Conservation (phyloP, 2,329 filamentous ascomycete genomes). For the Trichoderma breve region DNA sequence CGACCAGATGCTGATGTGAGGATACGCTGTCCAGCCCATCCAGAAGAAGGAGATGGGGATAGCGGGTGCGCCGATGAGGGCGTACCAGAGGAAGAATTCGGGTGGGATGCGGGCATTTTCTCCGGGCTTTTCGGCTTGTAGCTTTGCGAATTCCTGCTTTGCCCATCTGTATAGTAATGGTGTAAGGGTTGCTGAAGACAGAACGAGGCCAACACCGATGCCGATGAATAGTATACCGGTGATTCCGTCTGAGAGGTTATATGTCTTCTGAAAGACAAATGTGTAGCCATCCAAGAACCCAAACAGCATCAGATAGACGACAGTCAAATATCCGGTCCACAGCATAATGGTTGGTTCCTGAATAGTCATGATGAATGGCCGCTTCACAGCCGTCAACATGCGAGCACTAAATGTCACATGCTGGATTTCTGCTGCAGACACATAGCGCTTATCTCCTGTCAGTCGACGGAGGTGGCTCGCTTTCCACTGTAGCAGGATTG, state of each 20-base stretch:
- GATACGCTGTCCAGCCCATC: slow-evolving; percentile 14
- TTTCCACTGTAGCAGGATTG: neutral
- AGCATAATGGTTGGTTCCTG: slow-evolving; percentile 10
- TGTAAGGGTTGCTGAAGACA: neutral
- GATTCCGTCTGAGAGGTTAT: slow-evolving; percentile 7
- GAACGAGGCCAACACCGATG: neutral
- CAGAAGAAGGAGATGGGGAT: slow-evolving; percentile 18
- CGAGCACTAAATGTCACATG: neutral
- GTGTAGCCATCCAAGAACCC: slow-evolving; percentile 8
- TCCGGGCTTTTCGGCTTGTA: neutral
- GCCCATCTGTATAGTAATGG: neutral
- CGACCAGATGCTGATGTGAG: slow-evolving; percentile 11
- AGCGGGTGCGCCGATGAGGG: slow-evolving; percentile 5
- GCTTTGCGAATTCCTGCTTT: neutral
- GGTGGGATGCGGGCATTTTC: neutral
- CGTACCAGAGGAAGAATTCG: slow-evolving; percentile 15
- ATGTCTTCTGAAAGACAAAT: slow-evolving; percentile 4
- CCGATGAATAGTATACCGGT: neutral
- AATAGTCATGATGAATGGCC: slow-evolving; percentile 5
- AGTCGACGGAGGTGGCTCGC: slow-evolving; percentile 2
- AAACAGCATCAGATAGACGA: slow-evolving; percentile 7
- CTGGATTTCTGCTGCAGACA: neutral
- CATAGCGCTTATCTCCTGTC: neutral
- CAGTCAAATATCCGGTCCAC: slow-evolving; percentile 6
- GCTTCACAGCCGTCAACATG: neutral